phyloP scores from a whole-genome alignment of 371 early-diverging fungal species.

The Syncephalastrum monosporum region DNA sequence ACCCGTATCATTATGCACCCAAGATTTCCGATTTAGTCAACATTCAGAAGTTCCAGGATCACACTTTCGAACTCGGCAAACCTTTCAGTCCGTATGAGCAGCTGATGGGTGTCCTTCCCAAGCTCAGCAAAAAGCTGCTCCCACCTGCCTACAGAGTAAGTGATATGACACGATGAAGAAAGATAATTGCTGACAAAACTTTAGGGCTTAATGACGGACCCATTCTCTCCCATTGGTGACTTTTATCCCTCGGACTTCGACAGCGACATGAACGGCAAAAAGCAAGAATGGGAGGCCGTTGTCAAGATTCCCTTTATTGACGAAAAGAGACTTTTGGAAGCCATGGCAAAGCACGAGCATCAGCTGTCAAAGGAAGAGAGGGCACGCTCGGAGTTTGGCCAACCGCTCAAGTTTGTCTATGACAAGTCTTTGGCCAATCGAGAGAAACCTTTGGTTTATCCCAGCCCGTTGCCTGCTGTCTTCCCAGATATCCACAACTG shows the following conservation, averaged over 20 bases:
- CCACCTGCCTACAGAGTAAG: constrained; percentile 74
- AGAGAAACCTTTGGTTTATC: constrained; percentile 34
- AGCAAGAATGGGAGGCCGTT: constrained; percentile 97
- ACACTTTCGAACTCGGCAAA: constrained; percentile 73
- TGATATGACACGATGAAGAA: neutral
- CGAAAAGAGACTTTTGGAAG: constrained; percentile 76
- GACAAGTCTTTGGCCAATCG: constrained; percentile 42
- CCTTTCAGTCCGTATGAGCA: constrained; percentile 98
- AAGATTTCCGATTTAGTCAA: constrained; percentile 79
- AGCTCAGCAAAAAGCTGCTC: constrained; percentile 75
- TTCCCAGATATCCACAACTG: constrained; percentile 72
- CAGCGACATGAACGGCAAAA: constrained; percentile 98
- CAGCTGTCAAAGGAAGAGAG: constrained; percentile 68
- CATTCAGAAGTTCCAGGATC: constrained; percentile 54
- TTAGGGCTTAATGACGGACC: constrained; percentile 80
- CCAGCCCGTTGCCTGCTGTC: constrained; percentile 68
- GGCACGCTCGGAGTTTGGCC: constrained; percentile 70
- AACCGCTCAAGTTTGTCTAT: constrained; percentile 63
- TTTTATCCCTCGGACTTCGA: constrained; percentile 93
- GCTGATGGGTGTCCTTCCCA: constrained; percentile 98
- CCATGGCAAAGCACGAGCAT: constrained; percentile 73
- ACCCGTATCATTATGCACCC: constrained; percentile 98
- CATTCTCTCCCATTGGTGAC: constrained; percentile 84
- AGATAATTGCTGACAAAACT: neutral
- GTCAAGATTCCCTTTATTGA: constrained; percentile 96